phyloP scores from a whole-genome alignment of 2,329 filamentous ascomycete species.

The Knufia petricola region DNA sequence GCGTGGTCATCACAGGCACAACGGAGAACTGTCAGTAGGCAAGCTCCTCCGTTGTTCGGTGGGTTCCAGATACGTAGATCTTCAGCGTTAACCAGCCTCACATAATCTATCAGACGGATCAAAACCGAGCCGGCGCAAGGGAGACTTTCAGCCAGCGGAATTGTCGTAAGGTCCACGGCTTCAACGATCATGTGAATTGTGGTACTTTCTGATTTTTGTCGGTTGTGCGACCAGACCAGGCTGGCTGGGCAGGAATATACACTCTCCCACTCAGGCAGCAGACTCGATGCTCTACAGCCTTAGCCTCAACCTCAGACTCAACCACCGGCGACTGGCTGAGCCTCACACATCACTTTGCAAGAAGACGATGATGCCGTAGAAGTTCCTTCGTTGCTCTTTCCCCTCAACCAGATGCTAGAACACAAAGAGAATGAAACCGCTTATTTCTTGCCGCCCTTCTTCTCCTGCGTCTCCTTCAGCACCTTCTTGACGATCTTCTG shows the following conservation, averaged over 20 bases:
- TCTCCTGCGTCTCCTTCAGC: constrained; percentile 91
- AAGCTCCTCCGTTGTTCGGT: background rate
- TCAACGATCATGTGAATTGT: background rate
- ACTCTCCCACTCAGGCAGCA: background rate
- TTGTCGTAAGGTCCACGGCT: background rate
- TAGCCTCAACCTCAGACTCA: background rate
- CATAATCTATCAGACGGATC: background rate
- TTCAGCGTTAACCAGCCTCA: background rate
- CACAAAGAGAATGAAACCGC: background rate
- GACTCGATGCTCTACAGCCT: background rate
- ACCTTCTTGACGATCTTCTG: constrained; percentile 99
- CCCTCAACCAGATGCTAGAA: background rate
- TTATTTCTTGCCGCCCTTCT: constrained; percentile 54
- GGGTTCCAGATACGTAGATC: background rate
- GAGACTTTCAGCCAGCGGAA: background rate
- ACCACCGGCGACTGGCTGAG: background rate
- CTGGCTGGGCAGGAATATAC: background rate
- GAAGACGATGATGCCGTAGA: background rate
- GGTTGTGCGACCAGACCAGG: background rate
- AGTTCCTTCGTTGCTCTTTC: background rate
- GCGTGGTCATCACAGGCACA: background rate
- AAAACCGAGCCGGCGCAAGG: background rate
- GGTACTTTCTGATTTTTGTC: background rate
- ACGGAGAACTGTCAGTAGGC: background rate
- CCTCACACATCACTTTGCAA: background rate